Base-by-base conservation (phyloP, 2,329 filamentous ascomycete genomes). In the Boeremia exigua region DNA sequence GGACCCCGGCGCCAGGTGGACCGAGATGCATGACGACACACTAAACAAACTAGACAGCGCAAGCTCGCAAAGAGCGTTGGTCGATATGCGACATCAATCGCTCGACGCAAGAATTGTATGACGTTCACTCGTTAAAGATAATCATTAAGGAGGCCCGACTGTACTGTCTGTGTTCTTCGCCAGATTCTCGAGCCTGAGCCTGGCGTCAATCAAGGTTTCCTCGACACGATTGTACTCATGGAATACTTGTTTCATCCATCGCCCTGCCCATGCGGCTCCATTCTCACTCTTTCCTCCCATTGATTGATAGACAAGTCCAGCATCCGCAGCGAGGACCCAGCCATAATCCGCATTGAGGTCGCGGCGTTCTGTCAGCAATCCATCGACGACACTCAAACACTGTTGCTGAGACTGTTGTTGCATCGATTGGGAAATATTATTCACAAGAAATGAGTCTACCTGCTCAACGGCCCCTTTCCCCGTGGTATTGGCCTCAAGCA, bases 31-130 rank as follows among this genome's bases (percentile, higher is more conserved):
- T 10, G 60, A 62, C 34, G 54, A 42, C 6, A 34, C 27, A 6
- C 14, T 42, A 11, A 49, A 46, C 27, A 52, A 48, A 15, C 33
- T 46, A 9, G 54, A 61, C 32, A 57, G 56, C 29, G 43, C 51
- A 15, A 64, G 59, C 32, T 53, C 54, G 8, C 40, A 57, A 23
- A 44, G 51, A 37, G 58, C 56, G 7, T 28, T 62, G 25, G 46
- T 59, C 19, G 56, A 33, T 1, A 45, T 47, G 17, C 30, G 56
- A 23, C 52, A 55, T 25, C 44, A 62, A 46, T 49, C 53, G 14
- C 39, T 52, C 3, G 47, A 56, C 10, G 30, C 28, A 23, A 52
- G 47, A 32, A 17, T 43, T 15, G 53, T 56, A 38, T 51, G 37
- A 51, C 19, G 19, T 23, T 23, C 19, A 23, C 19, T 23, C 19